phyloP scores from a whole-genome alignment of 2,329 filamentous ascomycete species.

The Drechslerella dactyloides region DNA sequence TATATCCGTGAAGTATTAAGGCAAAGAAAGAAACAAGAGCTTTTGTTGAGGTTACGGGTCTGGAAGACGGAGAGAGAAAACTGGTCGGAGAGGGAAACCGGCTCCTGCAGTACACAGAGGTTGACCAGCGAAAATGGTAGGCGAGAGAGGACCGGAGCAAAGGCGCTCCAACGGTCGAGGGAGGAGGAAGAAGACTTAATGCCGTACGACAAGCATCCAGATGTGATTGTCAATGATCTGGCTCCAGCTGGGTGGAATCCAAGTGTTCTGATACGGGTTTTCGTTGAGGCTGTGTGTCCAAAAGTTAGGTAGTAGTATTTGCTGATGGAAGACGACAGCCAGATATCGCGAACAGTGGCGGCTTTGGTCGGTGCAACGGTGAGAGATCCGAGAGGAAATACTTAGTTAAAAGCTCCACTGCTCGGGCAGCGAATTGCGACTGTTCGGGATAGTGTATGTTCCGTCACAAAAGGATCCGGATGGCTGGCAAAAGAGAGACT shows the following conservation, averaged over 20 bases:
- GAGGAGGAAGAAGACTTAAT: slow-evolving; percentile 33
- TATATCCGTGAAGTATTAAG: slow-evolving; percentile 37
- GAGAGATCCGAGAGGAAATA: slow-evolving; percentile 46
- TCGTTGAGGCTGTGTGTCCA: slow-evolving; percentile 3
- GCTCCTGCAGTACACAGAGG: slow-evolving; percentile 39
- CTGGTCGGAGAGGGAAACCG: slow-evolving; percentile 46
- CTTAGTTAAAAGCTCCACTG: slow-evolving; percentile 51
- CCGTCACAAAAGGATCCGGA: slow-evolving; percentile 32
- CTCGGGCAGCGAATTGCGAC: slow-evolving; percentile 35
- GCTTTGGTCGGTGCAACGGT: slow-evolving; percentile 11
- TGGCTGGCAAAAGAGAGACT: slow-evolving; percentile 8
- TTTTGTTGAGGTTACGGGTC: slow-evolving; percentile 27
- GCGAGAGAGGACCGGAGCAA: slow-evolving; percentile 44
- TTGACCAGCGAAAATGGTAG: slow-evolving; percentile 24
- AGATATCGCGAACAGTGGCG: not conserved
- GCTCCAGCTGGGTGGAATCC: not conserved
- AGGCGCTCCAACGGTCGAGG: slow-evolving; percentile 43
- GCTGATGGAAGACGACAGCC: not conserved
- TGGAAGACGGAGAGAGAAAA: slow-evolving; percentile 2
- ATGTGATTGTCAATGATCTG: slow-evolving; percentile 7
- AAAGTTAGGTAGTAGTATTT: not conserved
- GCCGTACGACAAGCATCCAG: slow-evolving; percentile 42
- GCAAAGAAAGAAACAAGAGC: slow-evolving; percentile 28
- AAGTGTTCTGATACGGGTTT: not conserved
- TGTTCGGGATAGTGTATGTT: slow-evolving; percentile 26